phyloP scores from a whole-genome alignment of 2,329 filamentous ascomycete species.

The Exophiala dermatitidis region DNA sequence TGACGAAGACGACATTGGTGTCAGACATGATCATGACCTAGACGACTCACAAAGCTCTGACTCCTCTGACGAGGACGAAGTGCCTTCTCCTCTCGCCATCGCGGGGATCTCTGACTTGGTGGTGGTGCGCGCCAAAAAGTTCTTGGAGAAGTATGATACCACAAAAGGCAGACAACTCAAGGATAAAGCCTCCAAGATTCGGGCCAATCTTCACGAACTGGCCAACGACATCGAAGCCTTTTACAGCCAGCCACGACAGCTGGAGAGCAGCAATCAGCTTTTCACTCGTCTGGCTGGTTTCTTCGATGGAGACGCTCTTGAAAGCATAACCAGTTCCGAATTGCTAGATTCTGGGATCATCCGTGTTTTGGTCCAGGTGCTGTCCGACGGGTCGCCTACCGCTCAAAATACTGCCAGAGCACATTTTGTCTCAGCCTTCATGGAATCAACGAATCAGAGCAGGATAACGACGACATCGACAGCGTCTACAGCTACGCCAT shows the following conservation, averaged over 20 bases:
- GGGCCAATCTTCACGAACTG: constrained; percentile 64
- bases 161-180: constrained; percentile 68
- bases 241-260: constrained; percentile 44
- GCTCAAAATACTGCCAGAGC: constrained; percentile 55
- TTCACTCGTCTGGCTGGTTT: constrained; percentile 72
- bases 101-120: constrained; percentile 63
- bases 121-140: constrained; percentile 67
- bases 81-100: constrained; percentile 35
- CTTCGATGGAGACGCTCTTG: constrained; percentile 80
- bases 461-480: constrained; percentile 59
- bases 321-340: constrained; percentile 93
- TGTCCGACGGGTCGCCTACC: constrained; percentile 36
- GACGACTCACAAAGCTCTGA: constrained; percentile 64
- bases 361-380: constrained; percentile 70
- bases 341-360: constrained; percentile 86
- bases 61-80: constrained; percentile 40
- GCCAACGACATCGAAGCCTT: constrained; percentile 64
- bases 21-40: constrained; percentile 47
- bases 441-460: constrained; percentile 59
- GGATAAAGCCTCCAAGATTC: constrained; percentile 67
- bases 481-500: constrained; percentile 66
- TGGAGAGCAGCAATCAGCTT: constrained; percentile 51
- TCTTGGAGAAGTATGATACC: constrained; percentile 74
- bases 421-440: constrained; percentile 85
- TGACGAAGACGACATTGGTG: constrained; percentile 46